Evolutionary conservation across 495 filamentous ascomycete genomes (phyloP).

Genomic region (Haplographium delicatum): DNA sequence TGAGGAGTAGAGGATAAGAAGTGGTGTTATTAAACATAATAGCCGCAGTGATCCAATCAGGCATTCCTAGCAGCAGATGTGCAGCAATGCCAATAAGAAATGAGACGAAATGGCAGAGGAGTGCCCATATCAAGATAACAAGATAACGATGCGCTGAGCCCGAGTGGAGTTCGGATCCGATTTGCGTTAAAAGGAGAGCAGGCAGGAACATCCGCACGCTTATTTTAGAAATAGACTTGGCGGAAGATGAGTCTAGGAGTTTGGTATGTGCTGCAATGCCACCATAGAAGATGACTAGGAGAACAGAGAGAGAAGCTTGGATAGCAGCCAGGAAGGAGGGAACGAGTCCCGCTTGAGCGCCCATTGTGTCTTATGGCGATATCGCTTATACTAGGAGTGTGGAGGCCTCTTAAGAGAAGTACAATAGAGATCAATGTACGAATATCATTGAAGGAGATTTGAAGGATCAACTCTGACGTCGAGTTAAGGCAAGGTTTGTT

Average conservation of each 20-base stretch:
- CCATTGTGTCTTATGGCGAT: not conserved
- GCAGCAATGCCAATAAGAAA: slow-evolving; percentile 44
- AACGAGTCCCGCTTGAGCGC: slow-evolving; percentile 17
- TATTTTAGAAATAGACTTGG: slow-evolving; percentile 59
- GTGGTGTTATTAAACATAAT: slow-evolving; percentile 77
- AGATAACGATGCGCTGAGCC: slow-evolving; percentile 52
- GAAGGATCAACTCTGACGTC: not conserved
- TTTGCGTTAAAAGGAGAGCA: slow-evolving; percentile 60
- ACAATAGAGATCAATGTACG: not conserved
- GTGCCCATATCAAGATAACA: slow-evolving; percentile 49
- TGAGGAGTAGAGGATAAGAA: slow-evolving; percentile 61
- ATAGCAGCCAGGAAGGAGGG: slow-evolving; percentile 62
- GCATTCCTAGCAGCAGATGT: slow-evolving; percentile 39
- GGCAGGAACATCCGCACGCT: slow-evolving; percentile 69
- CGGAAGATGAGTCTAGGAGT: slow-evolving; percentile 47
- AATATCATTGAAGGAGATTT: not conserved
- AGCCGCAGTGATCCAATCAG: slow-evolving; percentile 60
- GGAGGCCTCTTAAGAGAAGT: not conserved
- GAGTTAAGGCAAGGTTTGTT: not conserved
- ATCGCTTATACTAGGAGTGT: not conserved
- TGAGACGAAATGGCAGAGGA: slow-evolving; percentile 50
- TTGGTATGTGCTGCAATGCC: slow-evolving; percentile 51
- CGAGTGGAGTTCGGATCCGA: slow-evolving; percentile 60
- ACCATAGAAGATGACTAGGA: slow-evolving; percentile 64
- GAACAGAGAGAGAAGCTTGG: slow-evolving; percentile 64